Base-by-base conservation (phyloP, 441 rosid species). In the Codiaeum variegatum region DNA sequence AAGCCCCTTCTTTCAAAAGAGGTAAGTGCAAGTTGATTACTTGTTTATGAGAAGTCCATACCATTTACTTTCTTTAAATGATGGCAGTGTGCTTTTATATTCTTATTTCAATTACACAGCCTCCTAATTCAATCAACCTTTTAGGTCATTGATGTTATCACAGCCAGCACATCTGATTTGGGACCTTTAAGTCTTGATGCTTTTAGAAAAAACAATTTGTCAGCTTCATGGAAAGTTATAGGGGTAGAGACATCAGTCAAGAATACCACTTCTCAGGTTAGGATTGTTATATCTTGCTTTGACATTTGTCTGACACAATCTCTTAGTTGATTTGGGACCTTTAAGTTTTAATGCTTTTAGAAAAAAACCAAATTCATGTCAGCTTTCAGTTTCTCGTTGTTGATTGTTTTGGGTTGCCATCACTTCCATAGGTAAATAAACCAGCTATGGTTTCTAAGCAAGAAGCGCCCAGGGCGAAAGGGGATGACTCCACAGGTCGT, bases 131-230 rank as follows among this genome's bases (percentile, higher is more conserved):
- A 76, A 62, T 54, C 62, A 34, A 62, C 16, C 26, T n/a, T 75
- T 23, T 79, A 95, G 99, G 88, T 93, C 79, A 81, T 91, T 66
- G 92, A 93, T 76, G 88, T 85, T 71, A 81, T 95, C 63, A 52
- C 82, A 32, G 76, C 91, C 46, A 84, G 90, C 85, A 95, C 93
- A n/a, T 87, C 85, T 72, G 95, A 93, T 83, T 70, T 88, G 88
- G 92, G 94, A 56, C 97, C 95, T 79, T 78, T 83, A 75, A 93
- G 91, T 83, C 89, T 95, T 76, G 96, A 88, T 87, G 82, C 85
- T 67, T 89, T 93, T 72, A 87, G 90, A 83, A 89, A 88, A 79
- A 87, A 72, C 68, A 86, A 89, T 73, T 56, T 88, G 78, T 81
- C 98, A 65, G 93, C 94, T 62, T 95, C 99, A 7, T 95, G 97